Evolutionary conservation across 2,329 filamentous ascomycete species (phyloP).

Genomic region (Dichotomopilus funicola): DNA sequence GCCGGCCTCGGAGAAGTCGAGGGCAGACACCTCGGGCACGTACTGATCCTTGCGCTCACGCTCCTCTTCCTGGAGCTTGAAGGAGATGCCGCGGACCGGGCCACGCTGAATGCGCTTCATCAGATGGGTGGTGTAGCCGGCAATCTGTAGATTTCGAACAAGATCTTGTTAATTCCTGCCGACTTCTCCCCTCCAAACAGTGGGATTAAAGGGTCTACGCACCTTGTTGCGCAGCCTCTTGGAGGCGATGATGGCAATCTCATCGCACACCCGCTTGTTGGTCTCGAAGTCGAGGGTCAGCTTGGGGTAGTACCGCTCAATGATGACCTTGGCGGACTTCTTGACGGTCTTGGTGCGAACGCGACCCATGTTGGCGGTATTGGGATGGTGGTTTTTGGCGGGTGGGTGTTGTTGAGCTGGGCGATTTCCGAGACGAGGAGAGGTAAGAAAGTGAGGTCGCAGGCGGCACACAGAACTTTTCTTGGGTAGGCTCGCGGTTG

Average conservation of each 20-base stretch:
- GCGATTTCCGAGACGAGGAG: slow-evolving; percentile 15
- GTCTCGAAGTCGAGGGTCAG: slow-evolving; percentile 99
- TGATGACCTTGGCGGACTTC: slow-evolving; percentile 96
- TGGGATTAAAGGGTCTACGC: slow-evolving; percentile 15
- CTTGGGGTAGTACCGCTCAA: slow-evolving; percentile 93
- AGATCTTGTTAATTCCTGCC: background rate
- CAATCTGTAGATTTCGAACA: slow-evolving; percentile 55
- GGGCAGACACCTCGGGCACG: slow-evolving; percentile 95
- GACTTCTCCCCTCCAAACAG: background rate
- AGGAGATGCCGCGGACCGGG: slow-evolving; percentile 98
- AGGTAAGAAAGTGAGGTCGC: slow-evolving; percentile 14
- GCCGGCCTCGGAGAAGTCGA: slow-evolving; percentile 94
- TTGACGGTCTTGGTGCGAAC: slow-evolving; percentile 65
- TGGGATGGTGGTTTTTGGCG: slow-evolving; percentile 28
- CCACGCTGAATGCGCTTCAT: slow-evolving; percentile 99
- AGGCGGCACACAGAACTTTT: slow-evolving; percentile 13
- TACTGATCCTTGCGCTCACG: slow-evolving; percentile 99
- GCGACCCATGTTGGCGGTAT: slow-evolving; percentile 61
- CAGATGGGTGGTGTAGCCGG: slow-evolving; percentile 95
- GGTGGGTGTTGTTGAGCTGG: slow-evolving; percentile 9
- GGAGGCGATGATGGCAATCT: slow-evolving; percentile 97
- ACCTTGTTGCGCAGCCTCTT: slow-evolving; percentile 99
- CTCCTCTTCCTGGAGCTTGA: slow-evolving; percentile 99
- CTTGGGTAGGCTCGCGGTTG: slow-evolving; percentile 13
- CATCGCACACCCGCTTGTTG: slow-evolving; percentile 95